phyloP scores from a whole-genome alignment of 2,329 filamentous ascomycete genomes.

The Xylaria sp. region DNA sequence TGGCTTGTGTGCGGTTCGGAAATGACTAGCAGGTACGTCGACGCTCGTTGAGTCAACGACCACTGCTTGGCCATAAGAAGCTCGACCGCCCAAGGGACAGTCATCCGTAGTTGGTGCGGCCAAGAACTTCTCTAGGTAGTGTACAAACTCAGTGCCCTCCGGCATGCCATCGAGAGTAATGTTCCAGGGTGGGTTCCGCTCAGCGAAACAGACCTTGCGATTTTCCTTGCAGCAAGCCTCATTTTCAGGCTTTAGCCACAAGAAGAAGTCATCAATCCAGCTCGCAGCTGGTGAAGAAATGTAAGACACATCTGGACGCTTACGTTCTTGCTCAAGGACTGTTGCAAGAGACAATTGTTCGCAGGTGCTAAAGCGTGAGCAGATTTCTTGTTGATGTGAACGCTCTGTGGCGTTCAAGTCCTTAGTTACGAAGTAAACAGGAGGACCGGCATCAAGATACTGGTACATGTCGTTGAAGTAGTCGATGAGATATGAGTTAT shows the following conservation, averaged over 20 bases:
- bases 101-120: conserved; percentile 80
- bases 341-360: conserved; percentile 86
- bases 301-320: conserved; percentile 87
- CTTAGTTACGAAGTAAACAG: conserved; percentile 94
- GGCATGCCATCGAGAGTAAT: conserved; percentile 92
- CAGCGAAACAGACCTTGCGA: conserved; percentile 79
- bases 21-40: conserved; percentile 85
- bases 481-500: conserved; percentile 91
- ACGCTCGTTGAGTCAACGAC: conserved; percentile 76
- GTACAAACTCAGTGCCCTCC: conserved; percentile 87
- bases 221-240: conserved; percentile 78
- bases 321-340: conserved; percentile 92
- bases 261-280: conserved; percentile 97
- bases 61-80: conserved; percentile 86
- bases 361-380: conserved; percentile 91
- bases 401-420: conserved; percentile 82
- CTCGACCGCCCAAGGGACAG: conserved; percentile 89
- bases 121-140: conserved; percentile 87
- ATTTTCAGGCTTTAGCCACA: conserved; percentile 91
- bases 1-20: conserved; percentile 89
- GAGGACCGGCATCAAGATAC: conserved; percentile 91
- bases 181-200: conserved; percentile 85
- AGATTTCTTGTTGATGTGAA: conserved; percentile 83
- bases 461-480: conserved; percentile 97
- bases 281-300: conserved; percentile 89